These are phyloP conservation scores for Melastoma candidum DNA, from an alignment of 441 rosid species.

Conservation along the genomic window DNA sequence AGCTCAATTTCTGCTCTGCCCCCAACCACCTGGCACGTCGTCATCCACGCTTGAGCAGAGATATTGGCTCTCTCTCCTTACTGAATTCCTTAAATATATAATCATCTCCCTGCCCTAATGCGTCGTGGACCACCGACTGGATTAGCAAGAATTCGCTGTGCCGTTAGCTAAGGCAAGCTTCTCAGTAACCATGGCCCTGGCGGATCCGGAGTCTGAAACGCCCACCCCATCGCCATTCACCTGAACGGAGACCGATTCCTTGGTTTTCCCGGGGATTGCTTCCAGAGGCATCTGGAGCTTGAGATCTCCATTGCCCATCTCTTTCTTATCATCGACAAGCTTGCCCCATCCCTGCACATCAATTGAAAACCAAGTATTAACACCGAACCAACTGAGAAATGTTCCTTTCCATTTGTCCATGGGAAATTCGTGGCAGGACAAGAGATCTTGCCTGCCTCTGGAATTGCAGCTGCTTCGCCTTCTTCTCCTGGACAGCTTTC, in stretches of 20 bases:
- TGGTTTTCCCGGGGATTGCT: too few species aligned
- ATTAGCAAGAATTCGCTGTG: conserved; percentile 44
- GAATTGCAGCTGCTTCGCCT: conserved; percentile 54
- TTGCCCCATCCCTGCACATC: conserved; percentile 42
- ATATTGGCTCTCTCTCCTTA: too few species aligned
- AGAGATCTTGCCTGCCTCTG: conserved; percentile 56
- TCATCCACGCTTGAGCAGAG: too few species aligned
- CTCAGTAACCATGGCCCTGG: not conserved
- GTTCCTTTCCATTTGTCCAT: too few species aligned
- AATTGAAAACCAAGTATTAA: too few species aligned
- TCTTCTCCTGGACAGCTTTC: conserved; percentile 73
- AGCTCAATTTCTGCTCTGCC: too few species aligned
- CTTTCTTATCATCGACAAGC: conserved; percentile 30
- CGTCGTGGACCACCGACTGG: not conserved
- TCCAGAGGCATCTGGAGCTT: conserved; percentile 18
- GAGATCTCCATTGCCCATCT: too few species aligned
- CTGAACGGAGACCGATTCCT: conserved; percentile 9
- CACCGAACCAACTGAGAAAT: too few species aligned
- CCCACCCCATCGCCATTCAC: conserved; percentile 27
- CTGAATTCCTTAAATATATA: too few species aligned
- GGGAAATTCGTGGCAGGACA: not conserved
- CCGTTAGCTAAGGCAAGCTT: conserved; percentile 27
- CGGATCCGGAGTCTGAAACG: conserved; percentile 6
- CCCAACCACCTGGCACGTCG: too few species aligned
- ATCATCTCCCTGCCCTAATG: too few species aligned